Evolutionary conservation across 805 yeast genomes (phyloP), one percentile per base, ranked within the genome.

Genomic region (Cyberlindnera samutprakarnensis): DNA sequence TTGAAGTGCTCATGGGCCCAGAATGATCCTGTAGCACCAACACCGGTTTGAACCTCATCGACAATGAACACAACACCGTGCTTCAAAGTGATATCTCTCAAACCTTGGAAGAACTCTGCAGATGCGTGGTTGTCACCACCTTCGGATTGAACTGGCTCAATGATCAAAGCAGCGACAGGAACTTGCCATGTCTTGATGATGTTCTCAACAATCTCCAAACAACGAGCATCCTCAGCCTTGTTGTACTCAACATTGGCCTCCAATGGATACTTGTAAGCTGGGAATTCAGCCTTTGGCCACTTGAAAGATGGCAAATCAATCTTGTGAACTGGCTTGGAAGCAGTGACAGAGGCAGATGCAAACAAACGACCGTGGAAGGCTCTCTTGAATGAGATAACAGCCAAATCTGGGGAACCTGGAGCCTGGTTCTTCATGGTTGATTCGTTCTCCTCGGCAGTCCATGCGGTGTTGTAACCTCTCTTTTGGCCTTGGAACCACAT

Each of bases 211-310:
- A 74, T 75, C 29, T 64, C 71, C 43, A 88, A 69, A 57, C 95
- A 84, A 53, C 92, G 71, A 39, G 68, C 75, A 61, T 88, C 97
- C 63, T 87, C 96, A 31, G 66, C 57, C 30, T 65, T 62, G 71
- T 88, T 88, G 44, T 62, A 75, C 29, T 66, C 75, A 25, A 53
- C 74, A 54, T 75, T 53, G 31, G 72, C 68, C 35, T 75, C 88
- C 51, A 87, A 70, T 37, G 97, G 97, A 59, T 86, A 88, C 59
- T 78, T 65, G 61, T 85, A 78, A 31, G 70, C 48, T 43, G 97
- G 97, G 67, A 78, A 88, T 42, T 85, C 86, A 35, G 96, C 96
- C 58, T 83, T 87, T 54, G 97, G 97, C 96, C 96, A 88, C 53
- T 84, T 75, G 67, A 88, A 88, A 6, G 95, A 77, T 39, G 97